Evolutionary conservation across 2,329 filamentous ascomycete genomes (phyloP).

Genomic region (Endothia cerciana): DNA sequence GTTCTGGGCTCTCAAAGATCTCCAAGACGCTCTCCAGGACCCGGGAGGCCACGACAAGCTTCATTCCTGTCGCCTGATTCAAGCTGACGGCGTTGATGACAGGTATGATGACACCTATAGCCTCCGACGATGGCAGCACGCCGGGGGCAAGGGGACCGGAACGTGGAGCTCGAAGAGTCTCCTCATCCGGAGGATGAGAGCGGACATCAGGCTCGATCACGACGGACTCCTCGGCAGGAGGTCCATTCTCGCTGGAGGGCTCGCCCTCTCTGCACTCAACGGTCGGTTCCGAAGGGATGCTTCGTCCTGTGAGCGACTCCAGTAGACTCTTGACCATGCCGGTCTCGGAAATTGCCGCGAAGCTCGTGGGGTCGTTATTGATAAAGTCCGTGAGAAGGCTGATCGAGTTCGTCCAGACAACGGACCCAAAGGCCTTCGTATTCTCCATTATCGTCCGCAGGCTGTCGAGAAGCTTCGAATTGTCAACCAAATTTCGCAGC

Average conservation of each 20-base stretch:
- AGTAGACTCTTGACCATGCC: constrained; percentile 86
- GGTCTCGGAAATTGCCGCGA: constrained; percentile 92
- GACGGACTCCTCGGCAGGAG: constrained; percentile 44
- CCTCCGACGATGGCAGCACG: constrained; percentile 85
- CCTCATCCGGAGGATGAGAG: constrained; percentile 57
- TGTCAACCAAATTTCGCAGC: constrained; percentile 91
- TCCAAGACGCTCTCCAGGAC: constrained; percentile 89
- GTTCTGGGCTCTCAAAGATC: constrained; percentile 91
- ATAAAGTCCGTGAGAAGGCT: constrained; percentile 95
- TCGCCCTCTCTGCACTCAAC: constrained; percentile 31
- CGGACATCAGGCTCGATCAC: constrained; percentile 44
- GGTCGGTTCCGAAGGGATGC: constrained; percentile 44
- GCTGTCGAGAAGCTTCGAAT: constrained; percentile 78
- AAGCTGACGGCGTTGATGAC: constrained; percentile 94
- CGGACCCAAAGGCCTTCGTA: constrained; percentile 79
- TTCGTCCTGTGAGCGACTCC: constrained; percentile 71
- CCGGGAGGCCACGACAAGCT: constrained; percentile 80
- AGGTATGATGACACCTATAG: constrained; percentile 82
- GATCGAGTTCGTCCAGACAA: constrained; percentile 94
- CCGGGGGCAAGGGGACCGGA: constrained; percentile 62
- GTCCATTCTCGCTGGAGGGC: constrained; percentile 36
- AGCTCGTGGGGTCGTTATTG: constrained; percentile 98
- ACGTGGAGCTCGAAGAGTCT: constrained; percentile 51
- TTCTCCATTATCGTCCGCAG: constrained; percentile 83
- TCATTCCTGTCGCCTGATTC: constrained; percentile 78